Percentiles rank a stretch among this genome's conserved stretches.
Evolutionary conservation across 371 early-diverging fungal genomes (phyloP).

Genomic region (Amoeboradix gromovi): DNA sequence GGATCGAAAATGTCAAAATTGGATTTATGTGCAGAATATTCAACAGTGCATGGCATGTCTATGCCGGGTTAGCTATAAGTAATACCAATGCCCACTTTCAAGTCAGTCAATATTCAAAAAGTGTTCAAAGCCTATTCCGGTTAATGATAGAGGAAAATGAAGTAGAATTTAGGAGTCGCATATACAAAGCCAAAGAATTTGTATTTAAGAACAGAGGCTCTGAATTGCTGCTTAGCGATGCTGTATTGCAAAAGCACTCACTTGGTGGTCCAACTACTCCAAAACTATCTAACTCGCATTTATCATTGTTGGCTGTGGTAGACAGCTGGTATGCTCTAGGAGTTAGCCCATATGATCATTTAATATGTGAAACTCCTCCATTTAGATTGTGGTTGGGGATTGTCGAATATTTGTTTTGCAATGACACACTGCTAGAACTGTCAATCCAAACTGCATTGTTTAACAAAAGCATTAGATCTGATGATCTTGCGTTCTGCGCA

Average conservation of each 20-base stretch:
- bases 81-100: slow-evolving; percentile 64
- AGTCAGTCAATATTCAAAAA: slow-evolving; percentile 52
- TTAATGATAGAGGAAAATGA: slow-evolving; percentile 66
- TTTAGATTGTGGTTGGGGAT: slow-evolving; percentile 40
- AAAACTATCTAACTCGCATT: slow-evolving; percentile 43
- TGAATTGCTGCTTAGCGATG: background rate
- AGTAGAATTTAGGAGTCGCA: slow-evolving; percentile 36
- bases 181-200: slow-evolving; percentile 40
- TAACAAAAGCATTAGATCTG: slow-evolving; percentile 45
- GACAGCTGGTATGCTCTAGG: slow-evolving; percentile 51
- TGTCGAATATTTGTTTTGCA: slow-evolving; percentile 58
- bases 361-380: slow-evolving; percentile 78
- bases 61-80: slow-evolving; percentile 68
- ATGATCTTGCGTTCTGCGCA: slow-evolving; percentile 66
- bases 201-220: slow-evolving; percentile 29
- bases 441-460: slow-evolving; percentile 50
- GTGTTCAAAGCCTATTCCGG: slow-evolving; percentile 60
- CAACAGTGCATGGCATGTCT: slow-evolving; percentile 83
- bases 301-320: slow-evolving; percentile 65
- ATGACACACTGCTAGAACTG: slow-evolving; percentile 38
- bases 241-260: background rate
- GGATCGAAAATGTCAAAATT: slow-evolving; percentile 82
- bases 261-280: too few relatives aligned
- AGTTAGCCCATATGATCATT: slow-evolving; percentile 51
- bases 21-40: slow-evolving; percentile 67